Base-by-base conservation (phyloP, 2,329 filamentous ascomycete species). In the Cercospora sojina region DNA sequence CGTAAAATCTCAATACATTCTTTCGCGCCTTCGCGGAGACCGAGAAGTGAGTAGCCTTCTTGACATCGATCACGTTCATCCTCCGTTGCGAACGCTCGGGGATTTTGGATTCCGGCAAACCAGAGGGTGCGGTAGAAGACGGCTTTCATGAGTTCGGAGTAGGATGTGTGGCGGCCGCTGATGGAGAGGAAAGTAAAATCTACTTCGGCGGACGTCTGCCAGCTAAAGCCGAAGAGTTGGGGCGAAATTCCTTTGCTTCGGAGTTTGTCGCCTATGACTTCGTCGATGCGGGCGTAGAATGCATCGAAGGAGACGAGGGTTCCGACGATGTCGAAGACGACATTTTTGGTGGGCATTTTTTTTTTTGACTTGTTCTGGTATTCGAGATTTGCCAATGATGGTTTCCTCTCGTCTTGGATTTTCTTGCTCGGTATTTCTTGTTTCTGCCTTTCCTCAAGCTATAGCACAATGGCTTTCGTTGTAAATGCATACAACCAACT, bases 181-280 rank as follows among this genome's bases (percentile, higher is more conserved):
- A 84, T 76, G 38, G 77, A 80, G 1, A 85, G 78, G 66, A 81
- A 85, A 0, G 81, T 85, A 70, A 82, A 85, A 66, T 86, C 83
- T 18, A 80, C 78, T 70, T 85, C 83, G 0, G 81, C 77, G 0
- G 76, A 78, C 51, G 81, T 81, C 67, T 83, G 76, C 83, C 82
- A 85, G 3, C 77, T 72, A 70, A 79, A 83, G 25, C 80, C 82
- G 12, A 85, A 79, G 25, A 81, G 76, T 29, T 77, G 77, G 0
- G 82, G 73, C 7, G 77, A 79, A 66, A 85, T 78, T 64, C 74
- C 75, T 38, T 81, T 69, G 7, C 74, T 67, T 6, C 71, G 72
- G 1, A 86, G 79, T 9, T 77, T 74, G 3, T 77, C 66, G 35
- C 83, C 83, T 7, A 85, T 78, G 18, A 77, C 76, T 3, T 72